Evolutionary conservation across 495 filamentous ascomycete species (phyloP), one percentile per base, ranked within the genome.

Genomic region (Achaetomiella virescens): DNA sequence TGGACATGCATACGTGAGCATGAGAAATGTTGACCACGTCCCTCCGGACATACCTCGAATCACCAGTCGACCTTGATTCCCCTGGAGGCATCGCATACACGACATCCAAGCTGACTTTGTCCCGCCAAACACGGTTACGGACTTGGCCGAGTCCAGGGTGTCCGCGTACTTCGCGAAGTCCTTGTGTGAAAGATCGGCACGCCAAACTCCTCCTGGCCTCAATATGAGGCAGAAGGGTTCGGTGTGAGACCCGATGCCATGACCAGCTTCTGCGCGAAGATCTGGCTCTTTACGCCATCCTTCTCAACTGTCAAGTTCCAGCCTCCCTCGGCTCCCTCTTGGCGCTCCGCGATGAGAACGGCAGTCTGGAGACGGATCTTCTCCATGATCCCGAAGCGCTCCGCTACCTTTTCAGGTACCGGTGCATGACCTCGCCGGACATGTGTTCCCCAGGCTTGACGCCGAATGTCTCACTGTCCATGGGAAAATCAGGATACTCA

Each of bases 101-200:
- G 2, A 82, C 81, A 74, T 95, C 90, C 81, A 90, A 1, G 80
- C 87, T 4, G 84, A 88, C 66, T 95, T 95, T 1, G 80, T 82
- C 9, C 80, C 84, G 14, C 89, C 87, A 45, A 89, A 77, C 1
- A 95, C 77, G 0, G 80, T 78, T 4, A 89, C 77, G 0, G 61
- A 66, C 17, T 67, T 66, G 21, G 60, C 64, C 2, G 72, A 67
- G 6, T 65, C 57, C 31, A 70, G 18, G 17, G 69, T 70, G 36
- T 58, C 67, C 0, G 52, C 57, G 43, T 74, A 58, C 43, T 66
- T 44, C 6, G 47, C 47, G 18, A 88, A 78, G 52, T 88, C 77
- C 45, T 72, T 78, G 33, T 78, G 63, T 91, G 88, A 57, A 89
- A 80, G 6, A 92, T 58, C 3, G 83, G 83, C 0, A 71, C 77